These are phyloP conservation scores for Fusarium virguliforme DNA, from an alignment of 2,329 filamentous ascomycete genomes.

Conservation along the genomic window DNA sequence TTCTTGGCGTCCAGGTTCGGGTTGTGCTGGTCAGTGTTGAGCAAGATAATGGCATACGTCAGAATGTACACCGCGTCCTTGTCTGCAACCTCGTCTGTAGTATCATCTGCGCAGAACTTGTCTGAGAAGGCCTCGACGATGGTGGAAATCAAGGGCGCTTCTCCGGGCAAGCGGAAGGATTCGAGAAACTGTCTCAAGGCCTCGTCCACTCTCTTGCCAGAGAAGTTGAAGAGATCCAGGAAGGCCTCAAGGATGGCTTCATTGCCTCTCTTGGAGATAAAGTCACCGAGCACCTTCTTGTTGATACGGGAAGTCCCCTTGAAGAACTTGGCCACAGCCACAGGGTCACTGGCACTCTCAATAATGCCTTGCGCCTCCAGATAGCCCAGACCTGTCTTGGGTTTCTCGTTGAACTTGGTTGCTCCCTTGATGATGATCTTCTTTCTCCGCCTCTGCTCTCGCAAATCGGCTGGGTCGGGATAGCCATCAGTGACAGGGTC, in stretches of 20 bases:
- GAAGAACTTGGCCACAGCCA: conserved; percentile 87
- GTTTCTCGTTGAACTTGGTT: conserved; percentile 94
- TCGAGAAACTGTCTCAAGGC: conserved; percentile 89
- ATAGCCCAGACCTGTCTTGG: conserved; percentile 89
- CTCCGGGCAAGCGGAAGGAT: conserved; percentile 93
- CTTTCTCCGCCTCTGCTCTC: conserved; percentile 83
- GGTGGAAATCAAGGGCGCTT: conserved; percentile 92
- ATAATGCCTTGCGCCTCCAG: conserved; percentile 91
- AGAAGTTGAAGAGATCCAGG: conserved; percentile 89
- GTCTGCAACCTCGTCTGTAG: conserved; percentile 83
- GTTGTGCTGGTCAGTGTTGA: conserved; percentile 98
- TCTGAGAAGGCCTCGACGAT: conserved; percentile 91
- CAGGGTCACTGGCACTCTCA: conserved; percentile 79
- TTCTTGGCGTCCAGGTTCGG: conserved; percentile 85
- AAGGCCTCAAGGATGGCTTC: conserved; percentile 89
- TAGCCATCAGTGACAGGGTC: conserved; percentile 75
- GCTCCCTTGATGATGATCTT: conserved; percentile 90
- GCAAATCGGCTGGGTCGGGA: conserved; percentile 76
- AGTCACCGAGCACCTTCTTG: conserved; percentile 93
- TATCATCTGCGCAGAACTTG: conserved; percentile 81
- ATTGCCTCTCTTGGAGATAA: conserved; percentile 91
- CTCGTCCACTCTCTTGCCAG: conserved; percentile 89
- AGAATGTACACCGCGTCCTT: conserved; percentile 92
- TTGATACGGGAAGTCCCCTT: conserved; percentile 90
- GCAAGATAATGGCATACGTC: conserved; percentile 96